Evolutionary conservation across 2,329 filamentous ascomycete genomes (phyloP).

Genomic region (Aspergillus eucalypticola): DNA sequence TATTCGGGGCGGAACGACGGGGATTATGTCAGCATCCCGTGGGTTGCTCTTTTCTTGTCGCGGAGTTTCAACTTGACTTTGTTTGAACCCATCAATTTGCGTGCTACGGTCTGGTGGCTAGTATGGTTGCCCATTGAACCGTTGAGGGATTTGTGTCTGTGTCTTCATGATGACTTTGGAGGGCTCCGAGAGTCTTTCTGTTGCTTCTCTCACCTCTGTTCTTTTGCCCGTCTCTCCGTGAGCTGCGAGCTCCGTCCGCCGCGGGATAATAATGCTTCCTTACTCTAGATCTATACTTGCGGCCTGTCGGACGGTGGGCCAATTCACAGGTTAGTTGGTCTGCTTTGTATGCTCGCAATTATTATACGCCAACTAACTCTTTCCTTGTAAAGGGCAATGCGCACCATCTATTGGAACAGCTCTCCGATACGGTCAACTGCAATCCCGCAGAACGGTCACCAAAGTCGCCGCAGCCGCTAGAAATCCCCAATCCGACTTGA

Average conservation of each 20-base stretch:
- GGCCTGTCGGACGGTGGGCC: constrained; percentile 18
- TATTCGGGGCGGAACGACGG: constrained; percentile 21
- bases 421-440: background rate
- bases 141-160: background rate
- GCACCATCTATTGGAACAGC: background rate
- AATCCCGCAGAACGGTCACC: constrained; percentile 22
- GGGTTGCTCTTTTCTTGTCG: background rate
- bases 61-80: background rate
- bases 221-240: constrained; percentile 13
- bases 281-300: constrained; percentile 21
- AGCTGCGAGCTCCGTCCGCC: constrained; percentile 16
- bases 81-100: background rate
- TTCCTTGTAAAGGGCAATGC: background rate
- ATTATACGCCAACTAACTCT: background rate
- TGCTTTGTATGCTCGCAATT: too few species aligned
- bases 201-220: constrained; percentile 4
- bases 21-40: constrained; percentile 29
- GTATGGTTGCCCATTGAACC: background rate
- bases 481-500: background rate
- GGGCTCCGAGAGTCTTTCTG: constrained; percentile 7
- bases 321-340: background rate
- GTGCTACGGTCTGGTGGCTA: background rate
- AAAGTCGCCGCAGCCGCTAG: constrained; percentile 7
- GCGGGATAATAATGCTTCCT: constrained; percentile 39
- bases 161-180: constrained; percentile 25